Conservation (phyloP, 2,329 filamentous ascomycete species). For the Verruconis gallopava region DNA sequence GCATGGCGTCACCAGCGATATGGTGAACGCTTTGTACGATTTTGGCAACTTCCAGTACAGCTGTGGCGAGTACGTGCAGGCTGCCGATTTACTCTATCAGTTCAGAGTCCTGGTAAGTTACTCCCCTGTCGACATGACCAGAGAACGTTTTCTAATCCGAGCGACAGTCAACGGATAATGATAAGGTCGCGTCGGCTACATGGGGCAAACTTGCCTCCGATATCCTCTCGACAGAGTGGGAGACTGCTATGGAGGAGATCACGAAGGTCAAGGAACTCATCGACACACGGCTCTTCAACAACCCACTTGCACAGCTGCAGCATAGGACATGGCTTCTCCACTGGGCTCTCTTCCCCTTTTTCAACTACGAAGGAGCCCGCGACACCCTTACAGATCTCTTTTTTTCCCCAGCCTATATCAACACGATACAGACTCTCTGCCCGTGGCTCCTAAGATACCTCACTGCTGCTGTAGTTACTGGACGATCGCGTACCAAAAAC, state of each 20-base stretch:
- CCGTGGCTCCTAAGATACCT: conserved; percentile 95
- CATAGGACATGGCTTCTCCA: conserved; percentile 96
- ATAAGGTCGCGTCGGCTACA: conserved; percentile 88
- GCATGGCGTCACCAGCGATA: conserved; percentile 85
- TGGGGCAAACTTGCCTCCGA: conserved; percentile 98
- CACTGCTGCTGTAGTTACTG: conserved; percentile 86
- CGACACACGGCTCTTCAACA: conserved; percentile 90
- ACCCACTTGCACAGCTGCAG: conserved; percentile 86
- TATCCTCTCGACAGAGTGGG: conserved; percentile 92
- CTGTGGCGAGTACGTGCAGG: conserved; percentile 84
- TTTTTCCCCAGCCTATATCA: conserved; percentile 96
- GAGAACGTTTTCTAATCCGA: not conserved
- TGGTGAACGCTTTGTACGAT: conserved; percentile 92
- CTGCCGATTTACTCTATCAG: conserved; percentile 87
- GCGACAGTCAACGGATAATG: conserved; percentile 73
- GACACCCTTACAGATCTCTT: conserved; percentile 90
- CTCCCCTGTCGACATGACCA: not conserved
- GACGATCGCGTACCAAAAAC: conserved; percentile 51
- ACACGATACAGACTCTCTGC: conserved; percentile 96
- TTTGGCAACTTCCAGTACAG: conserved; percentile 97
- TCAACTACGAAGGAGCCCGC: conserved; percentile 88
- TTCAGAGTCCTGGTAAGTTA: conserved; percentile 66
- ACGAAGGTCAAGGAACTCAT: conserved; percentile 58
- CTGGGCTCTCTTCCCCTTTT: conserved; percentile 98
- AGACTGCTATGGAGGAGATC: conserved; percentile 59